Conservation (phyloP, 2,329 filamentous ascomycete genomes). For the Fusarium solani-melongenae region DNA sequence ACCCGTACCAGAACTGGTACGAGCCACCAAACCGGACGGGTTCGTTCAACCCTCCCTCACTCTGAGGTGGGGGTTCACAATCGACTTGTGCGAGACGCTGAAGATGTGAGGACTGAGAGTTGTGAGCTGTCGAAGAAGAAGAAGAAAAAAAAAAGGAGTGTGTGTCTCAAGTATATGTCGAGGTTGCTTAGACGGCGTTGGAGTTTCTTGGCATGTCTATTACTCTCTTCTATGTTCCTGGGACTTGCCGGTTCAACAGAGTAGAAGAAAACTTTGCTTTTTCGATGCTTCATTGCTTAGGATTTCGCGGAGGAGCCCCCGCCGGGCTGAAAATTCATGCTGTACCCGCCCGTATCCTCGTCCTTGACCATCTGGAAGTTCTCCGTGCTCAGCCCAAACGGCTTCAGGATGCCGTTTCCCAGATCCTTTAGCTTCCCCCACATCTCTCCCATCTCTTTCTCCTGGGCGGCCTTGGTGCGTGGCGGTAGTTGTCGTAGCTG, state of each 20-base stretch:
- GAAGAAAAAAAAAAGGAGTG: not conserved
- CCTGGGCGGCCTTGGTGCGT: slow-evolving; percentile 80
- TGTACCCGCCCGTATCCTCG: slow-evolving; percentile 89
- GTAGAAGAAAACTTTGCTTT: not conserved
- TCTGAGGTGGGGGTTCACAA: not conserved
- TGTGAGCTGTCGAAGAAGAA: not conserved
- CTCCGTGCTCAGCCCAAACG: slow-evolving; percentile 92
- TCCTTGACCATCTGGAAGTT: slow-evolving; percentile 97
- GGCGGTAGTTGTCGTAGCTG: slow-evolving; percentile 75
- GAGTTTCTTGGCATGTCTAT: slow-evolving; percentile 22
- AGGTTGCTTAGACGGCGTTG: slow-evolving; percentile 21
- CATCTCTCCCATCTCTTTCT: slow-evolving; percentile 94
- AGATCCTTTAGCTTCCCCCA: slow-evolving; percentile 95
- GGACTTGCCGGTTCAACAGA: slow-evolving; percentile 6
- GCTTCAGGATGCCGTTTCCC: slow-evolving; percentile 90
- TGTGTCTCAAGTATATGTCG: not conserved
- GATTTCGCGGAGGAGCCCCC: slow-evolving; percentile 21
- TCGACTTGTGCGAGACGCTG: not conserved
- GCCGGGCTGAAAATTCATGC: slow-evolving; percentile 79
- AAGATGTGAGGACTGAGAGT: not conserved
- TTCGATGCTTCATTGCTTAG: not conserved
- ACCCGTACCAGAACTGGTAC: slow-evolving; percentile 85
- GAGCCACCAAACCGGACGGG: slow-evolving; percentile 71
- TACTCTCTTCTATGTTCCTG: slow-evolving; percentile 25
- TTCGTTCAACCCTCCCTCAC: slow-evolving; percentile 28